Conservation (phyloP, 1,139 yeast genomes). For the Pichia sp. region DNA sequence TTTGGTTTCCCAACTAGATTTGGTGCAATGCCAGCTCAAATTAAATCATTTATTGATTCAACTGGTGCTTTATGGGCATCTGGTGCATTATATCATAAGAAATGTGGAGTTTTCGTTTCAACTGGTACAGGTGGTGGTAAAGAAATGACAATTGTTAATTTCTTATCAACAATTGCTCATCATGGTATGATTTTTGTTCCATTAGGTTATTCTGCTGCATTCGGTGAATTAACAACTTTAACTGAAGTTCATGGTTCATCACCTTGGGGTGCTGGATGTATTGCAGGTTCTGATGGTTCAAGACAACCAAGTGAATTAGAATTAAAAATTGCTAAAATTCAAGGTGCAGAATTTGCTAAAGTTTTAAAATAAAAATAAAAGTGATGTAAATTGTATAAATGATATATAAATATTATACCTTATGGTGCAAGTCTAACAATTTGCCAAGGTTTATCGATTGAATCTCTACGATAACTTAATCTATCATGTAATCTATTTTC, state of each 20-base stretch:
- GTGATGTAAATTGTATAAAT: not conserved
- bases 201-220: constrained; percentile 64
- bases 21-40: constrained; percentile 78
- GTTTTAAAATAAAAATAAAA: constrained; percentile 21
- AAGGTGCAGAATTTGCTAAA: constrained; percentile 58
- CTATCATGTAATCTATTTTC: constrained; percentile 86
- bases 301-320: constrained; percentile 65
- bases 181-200: constrained; percentile 79
- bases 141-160: constrained; percentile 60
- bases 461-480: constrained; percentile 59
- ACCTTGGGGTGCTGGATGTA: constrained; percentile 85
- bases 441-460: constrained; percentile 48
- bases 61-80: constrained; percentile 80
- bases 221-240: constrained; percentile 51
- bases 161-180: constrained; percentile 63
- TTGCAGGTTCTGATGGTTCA: constrained; percentile 74
- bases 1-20: constrained; percentile 82
- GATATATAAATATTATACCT: not conserved
- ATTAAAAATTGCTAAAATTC: constrained; percentile 51
- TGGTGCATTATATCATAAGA: constrained; percentile 70
- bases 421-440: constrained; percentile 70
- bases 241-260: constrained; percentile 76
- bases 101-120: constrained; percentile 67
- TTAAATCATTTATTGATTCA: constrained; percentile 73
- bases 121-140: constrained; percentile 88